Percentiles rank a stretch among this genome's conserved stretches.
These are phyloP conservation scores for Pseudopyricularia javanii DNA, from an alignment of 2,329 filamentous ascomycete species.

Conservation along the genomic window DNA sequence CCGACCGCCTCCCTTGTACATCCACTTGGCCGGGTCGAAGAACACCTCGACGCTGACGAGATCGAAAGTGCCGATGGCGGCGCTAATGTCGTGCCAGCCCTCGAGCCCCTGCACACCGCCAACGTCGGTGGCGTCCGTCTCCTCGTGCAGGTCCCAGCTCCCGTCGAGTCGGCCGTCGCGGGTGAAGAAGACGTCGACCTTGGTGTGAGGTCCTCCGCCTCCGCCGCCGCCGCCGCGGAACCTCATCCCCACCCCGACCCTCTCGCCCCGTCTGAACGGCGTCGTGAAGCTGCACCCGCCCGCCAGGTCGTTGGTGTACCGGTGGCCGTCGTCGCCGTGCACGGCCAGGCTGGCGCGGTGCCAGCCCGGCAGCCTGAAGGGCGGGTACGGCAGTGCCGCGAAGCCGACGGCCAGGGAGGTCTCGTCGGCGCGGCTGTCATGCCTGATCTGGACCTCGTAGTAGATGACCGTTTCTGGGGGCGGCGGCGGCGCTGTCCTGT, in stretches of 20 bases:
- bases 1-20: constrained; percentile 23
- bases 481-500: neutral
- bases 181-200: constrained; percentile 58
- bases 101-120: constrained; percentile 52
- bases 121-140: constrained; percentile 49
- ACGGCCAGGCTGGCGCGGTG: constrained; percentile 62
- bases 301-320: constrained; percentile 63
- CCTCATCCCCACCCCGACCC: constrained; percentile 60
- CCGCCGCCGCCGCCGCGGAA: constrained; percentile 24
- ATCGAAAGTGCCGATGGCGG: constrained; percentile 59
- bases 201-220: constrained; percentile 17
- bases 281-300: constrained; percentile 58
- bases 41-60: constrained; percentile 56
- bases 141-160: constrained; percentile 64
- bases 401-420: constrained; percentile 55
- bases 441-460: constrained; percentile 53
- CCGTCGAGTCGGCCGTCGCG: constrained; percentile 50
- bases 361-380: constrained; percentile 71
- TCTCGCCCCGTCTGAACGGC: constrained; percentile 52
- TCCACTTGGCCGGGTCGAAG: constrained; percentile 47
- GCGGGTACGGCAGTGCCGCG: constrained; percentile 61
- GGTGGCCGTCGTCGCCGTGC: constrained; percentile 70
- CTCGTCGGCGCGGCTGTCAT: constrained; percentile 24
- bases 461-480: constrained; percentile 40
- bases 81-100: constrained; percentile 58